Conservation (phyloP, 2,329 filamentous ascomycete species). For the Colletotrichum trifolii region DNA sequence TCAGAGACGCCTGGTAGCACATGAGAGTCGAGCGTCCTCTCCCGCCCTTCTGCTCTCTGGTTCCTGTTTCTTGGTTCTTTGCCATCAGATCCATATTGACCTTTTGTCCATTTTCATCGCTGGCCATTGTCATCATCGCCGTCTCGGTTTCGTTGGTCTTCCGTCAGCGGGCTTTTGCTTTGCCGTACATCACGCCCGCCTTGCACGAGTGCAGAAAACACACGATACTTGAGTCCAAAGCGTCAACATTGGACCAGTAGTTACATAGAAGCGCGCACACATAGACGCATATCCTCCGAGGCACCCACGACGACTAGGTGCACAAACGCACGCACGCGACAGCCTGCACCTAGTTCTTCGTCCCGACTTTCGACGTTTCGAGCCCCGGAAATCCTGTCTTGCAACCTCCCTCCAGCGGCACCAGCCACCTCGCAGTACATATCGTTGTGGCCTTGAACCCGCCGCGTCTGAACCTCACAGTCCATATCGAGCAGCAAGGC, state of each 20-base stretch:
- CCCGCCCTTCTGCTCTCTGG: neutral
- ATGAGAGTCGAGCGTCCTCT: neutral
- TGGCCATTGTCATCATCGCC: neutral
- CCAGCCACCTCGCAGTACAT: too few species aligned
- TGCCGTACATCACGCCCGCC: conserved; percentile 8
- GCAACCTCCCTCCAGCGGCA: neutral
- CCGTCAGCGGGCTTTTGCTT: neutral
- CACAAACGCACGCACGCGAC: conserved; percentile 26
- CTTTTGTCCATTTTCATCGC: neutral
- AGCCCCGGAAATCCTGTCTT: conserved; percentile 13
- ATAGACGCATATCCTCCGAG: too few species aligned
- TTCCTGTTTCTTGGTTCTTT: neutral
- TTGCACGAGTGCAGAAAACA: conserved; percentile 3
- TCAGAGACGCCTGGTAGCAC: conserved; percentile 12
- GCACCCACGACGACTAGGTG: neutral
- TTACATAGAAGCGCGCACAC: neutral
- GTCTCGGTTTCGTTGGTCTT: neutral
- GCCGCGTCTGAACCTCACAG: too few species aligned
- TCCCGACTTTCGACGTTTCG: conserved; percentile 35
- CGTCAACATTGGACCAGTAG: conserved; percentile 5
- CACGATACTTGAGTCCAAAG: conserved; percentile 11
- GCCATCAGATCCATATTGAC: neutral
- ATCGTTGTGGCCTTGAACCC: too few species aligned
- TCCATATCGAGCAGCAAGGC: too few species aligned
- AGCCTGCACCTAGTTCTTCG: conserved; percentile 22